A percentile compares a stretch with the other conserved stretches of the same genome.
Evolutionary conservation across 768 basidiomycete genomes (phyloP).

Genomic region (Phylloporus sp.): DNA sequence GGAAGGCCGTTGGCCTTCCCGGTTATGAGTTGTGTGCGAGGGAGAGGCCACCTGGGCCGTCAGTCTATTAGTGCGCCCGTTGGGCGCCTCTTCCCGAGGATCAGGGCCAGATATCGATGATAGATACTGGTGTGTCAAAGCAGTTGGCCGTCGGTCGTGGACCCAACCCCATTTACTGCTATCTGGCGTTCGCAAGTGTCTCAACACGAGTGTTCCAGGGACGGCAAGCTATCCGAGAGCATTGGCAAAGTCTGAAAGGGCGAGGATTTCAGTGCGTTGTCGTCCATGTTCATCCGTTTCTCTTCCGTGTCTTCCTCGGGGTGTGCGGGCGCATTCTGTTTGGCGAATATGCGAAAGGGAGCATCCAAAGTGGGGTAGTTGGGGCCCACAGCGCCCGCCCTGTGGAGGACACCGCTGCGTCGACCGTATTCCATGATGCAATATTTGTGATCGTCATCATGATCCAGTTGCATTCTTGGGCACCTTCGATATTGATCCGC

Average conservation of each 20-base stretch:
- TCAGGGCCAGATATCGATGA: no score
- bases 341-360: slow-evolving; percentile 48
- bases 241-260: slow-evolving; percentile 22
- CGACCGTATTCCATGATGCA: slow-evolving; percentile 82
- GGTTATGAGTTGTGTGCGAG: no score
- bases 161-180: no score
- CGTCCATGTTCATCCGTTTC: slow-evolving; percentile 63
- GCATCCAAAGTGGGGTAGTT: slow-evolving; percentile 33
- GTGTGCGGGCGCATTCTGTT: slow-evolving; percentile 34
- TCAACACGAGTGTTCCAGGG: slow-evolving; percentile 54
- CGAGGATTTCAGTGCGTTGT: slow-evolving; percentile 32
- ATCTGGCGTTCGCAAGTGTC: no score
- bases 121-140: no score
- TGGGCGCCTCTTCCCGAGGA: no score
- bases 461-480: slow-evolving; percentile 86
- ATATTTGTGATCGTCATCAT: slow-evolving; percentile 93
- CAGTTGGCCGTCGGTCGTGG: no score
- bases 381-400: slow-evolving; percentile 45
- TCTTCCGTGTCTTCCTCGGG: slow-evolving; percentile 40
- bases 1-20: no score
- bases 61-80: no score
- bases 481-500: slow-evolving; percentile 75
- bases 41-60: no score
- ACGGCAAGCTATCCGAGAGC: slow-evolving; percentile 31
- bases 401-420: slow-evolving; percentile 62